Base-by-base conservation (phyloP, 805 yeast species). In the Ogataea dorogensis region DNA sequence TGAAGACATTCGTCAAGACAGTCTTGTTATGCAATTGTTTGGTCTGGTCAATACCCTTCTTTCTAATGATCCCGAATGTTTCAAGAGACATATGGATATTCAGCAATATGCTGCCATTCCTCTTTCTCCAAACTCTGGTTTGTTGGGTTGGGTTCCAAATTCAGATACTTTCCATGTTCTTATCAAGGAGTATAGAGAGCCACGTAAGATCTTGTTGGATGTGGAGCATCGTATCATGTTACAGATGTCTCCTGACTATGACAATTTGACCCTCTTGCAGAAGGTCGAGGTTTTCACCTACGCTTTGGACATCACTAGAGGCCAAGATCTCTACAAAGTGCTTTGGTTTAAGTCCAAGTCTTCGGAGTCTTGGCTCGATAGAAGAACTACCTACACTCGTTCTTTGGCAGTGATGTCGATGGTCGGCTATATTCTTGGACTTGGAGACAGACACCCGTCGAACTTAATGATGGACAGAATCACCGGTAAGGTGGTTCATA, bases 361-460 rank as follows among this genome's bases (percentile, higher is more conserved):
- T 0, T 87, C 97, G 0, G 99, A 93, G 61, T 88, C 96, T 0
- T 93, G 99, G 99, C 69, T 93, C 24, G 98, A 93, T 56, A 77
- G 99, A 51, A 79, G 99, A 58, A 91, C 97, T 0, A 89, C 95
- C 2, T 93, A 93, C 56, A 91, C 98, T 0, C 71, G 98, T 39
- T 93, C 98, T 0, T 68, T 93, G 46, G 98, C 98, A 0, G 96
- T 87, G 5, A 94, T 93, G 98, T 91, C 98, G 0, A 93, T 93
- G 96, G 96, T 84, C 27, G 99, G 99, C 2, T 93, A 93, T 59
- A 91, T 93, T 36, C 69, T 93, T 16, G 99, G 99, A 10, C 70
- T 93, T 14, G 99, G 99, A 43, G 99, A 93, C 59, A 77, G 99
- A 44, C 99, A 93, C 62, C 98, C 98, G 17, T 86, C 97, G 19